Conservation (phyloP, 208 protist genomes). For the Kentomonas sorsogonicus region DNA sequence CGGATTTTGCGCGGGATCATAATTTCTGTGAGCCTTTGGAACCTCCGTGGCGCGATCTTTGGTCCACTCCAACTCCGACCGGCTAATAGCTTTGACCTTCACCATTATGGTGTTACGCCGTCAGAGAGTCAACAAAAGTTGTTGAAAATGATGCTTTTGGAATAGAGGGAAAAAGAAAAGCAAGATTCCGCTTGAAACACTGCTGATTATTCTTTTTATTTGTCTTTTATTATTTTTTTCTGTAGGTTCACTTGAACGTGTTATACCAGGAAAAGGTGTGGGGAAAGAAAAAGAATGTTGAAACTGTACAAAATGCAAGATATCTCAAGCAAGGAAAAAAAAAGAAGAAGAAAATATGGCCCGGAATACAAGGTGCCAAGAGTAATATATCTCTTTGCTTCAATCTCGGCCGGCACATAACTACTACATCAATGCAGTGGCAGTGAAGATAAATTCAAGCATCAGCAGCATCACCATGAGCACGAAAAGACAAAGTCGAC, state of each 20-base stretch:
- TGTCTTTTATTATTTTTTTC: no score
- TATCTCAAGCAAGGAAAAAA: not conserved
- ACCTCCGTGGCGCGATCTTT: slow-evolving; percentile 89
- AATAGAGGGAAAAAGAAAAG: no score
- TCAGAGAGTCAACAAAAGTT: not conserved
- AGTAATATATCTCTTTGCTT: no score
- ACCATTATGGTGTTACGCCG: slow-evolving; percentile 45
- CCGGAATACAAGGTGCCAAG: not conserved
- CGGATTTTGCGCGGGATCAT: slow-evolving; percentile 92
- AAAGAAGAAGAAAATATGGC: slow-evolving; percentile 4
- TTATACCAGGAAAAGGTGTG: not conserved
- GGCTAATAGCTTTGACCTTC: slow-evolving; percentile 92
- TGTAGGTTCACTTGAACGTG: no score
- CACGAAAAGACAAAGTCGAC: no score
- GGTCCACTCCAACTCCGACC: slow-evolving; percentile 90
- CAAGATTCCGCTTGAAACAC: not conserved
- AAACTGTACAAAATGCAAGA: not conserved
- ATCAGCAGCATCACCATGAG: no score
- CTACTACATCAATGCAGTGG: no score
- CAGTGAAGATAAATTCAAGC: no score
- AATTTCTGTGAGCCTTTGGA: slow-evolving; percentile 87
- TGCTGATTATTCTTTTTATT: no score
- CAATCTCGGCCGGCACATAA: no score
- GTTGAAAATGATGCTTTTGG: no score
- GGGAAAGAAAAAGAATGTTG: not conserved